Conservation (phyloP, 306 rosid species). For the Cicer yamashitae region DNA sequence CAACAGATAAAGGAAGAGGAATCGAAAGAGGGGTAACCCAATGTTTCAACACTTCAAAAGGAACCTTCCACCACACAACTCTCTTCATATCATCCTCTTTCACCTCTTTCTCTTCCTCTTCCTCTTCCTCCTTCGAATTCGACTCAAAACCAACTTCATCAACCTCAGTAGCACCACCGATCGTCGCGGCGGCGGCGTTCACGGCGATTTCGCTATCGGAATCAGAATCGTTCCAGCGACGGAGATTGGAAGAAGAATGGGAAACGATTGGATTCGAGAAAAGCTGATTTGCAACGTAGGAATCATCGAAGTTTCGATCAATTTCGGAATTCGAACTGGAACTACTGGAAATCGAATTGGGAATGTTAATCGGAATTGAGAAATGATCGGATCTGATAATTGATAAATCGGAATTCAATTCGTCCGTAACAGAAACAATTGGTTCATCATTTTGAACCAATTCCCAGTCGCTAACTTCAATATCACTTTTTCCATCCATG, state of each 20-base stretch:
- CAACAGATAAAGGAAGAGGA: slow-evolving; percentile 69
- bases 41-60: slow-evolving; percentile 76
- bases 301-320: slow-evolving; percentile 52
- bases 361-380: background rate
- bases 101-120: slow-evolving; percentile 32
- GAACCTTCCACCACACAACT: slow-evolving; percentile 89
- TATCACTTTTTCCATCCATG: slow-evolving; percentile 17
- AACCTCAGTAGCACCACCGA: background rate
- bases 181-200: background rate
- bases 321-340: slow-evolving; percentile 38
- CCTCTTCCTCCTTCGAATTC: background rate
- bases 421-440: background rate
- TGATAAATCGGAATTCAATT: background rate
- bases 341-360: slow-evolving; percentile 22
- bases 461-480: slow-evolving; percentile 41
- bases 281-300: slow-evolving; percentile 45
- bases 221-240: slow-evolving; percentile 34
- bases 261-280: slow-evolving; percentile 4
- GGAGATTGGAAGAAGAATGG: background rate
- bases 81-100: slow-evolving; percentile 49
- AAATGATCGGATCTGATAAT: slow-evolving; percentile 45
- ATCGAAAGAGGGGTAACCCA: slow-evolving; percentile 68
- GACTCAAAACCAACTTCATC: slow-evolving; percentile 25
- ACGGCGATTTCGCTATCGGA: slow-evolving; percentile 18
- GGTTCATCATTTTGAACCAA: slow-evolving; percentile 30